phyloP scores from a whole-genome alignment of 2,329 filamentous ascomycete species.

The Xylariaceae sp. region DNA sequence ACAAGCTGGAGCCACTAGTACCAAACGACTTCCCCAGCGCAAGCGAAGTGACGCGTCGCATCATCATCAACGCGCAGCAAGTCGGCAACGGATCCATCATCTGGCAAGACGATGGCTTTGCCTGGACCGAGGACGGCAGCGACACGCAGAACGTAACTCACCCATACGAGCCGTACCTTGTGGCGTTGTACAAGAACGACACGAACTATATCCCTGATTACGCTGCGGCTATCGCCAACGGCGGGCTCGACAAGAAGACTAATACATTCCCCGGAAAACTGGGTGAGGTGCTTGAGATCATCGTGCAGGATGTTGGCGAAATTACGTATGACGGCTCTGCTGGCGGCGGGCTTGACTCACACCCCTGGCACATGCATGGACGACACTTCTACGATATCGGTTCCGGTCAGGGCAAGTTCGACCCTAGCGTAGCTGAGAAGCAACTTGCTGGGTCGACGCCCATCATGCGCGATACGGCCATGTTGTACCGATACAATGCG shows the following conservation, averaged over 20 bases:
- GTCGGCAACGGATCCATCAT: conserved; percentile 1
- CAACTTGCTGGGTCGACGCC: conserved; percentile 9
- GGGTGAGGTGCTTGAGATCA: conserved; percentile 14
- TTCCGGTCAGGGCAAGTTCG: conserved; percentile 9
- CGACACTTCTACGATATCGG: conserved; percentile 13
- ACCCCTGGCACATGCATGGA: conserved; percentile 16
- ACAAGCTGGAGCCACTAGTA: conserved; percentile 8
- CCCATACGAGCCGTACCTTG: conserved; percentile 10
- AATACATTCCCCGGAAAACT: conserved; percentile 9
- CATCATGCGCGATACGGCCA: conserved; percentile 10
- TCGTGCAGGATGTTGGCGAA: conserved; percentile 9
- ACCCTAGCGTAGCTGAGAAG: conserved; percentile 7
- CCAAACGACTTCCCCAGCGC: conserved; percentile 11
- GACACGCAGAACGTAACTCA: conserved; percentile 6
- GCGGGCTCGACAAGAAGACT: conserved; percentile 9
- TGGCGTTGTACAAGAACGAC: conserved; percentile 12
- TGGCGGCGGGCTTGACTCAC: conserved; percentile 6
- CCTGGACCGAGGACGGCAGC: conserved; percentile 9
- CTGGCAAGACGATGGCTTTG: conserved; percentile 10
- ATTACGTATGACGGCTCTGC: conserved; percentile 6
- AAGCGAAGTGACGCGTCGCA: conserved; percentile 9
- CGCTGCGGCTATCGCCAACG: conserved; percentile 6
- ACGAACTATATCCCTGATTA: conserved; percentile 11
- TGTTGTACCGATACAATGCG: conserved; percentile 10
- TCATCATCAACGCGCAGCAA: conserved; percentile 13